Percentiles rank a stretch among this genome's conserved stretches.
phyloP scores from a whole-genome alignment of 192 early-diverging fungal genomes.

The Backusella luteola region DNA sequence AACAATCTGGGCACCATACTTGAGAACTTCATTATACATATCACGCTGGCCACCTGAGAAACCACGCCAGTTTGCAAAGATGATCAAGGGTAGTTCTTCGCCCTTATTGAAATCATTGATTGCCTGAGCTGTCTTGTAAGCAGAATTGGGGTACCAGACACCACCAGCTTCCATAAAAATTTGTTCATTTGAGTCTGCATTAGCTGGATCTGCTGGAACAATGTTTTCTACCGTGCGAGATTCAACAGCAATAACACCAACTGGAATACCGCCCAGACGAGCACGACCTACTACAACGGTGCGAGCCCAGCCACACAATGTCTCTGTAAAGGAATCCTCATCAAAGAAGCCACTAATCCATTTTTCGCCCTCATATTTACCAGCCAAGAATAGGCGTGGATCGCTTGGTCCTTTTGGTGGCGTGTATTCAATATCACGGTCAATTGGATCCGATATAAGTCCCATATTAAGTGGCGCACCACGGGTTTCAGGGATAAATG shows the following conservation, averaged over 20 bases:
- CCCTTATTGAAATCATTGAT: conserved; percentile 99
- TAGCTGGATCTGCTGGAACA: conserved; percentile 92
- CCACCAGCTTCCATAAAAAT: conserved; percentile 89
- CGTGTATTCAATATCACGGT: conserved; percentile 78
- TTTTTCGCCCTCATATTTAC: conserved; percentile 61
- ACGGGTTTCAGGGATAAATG: conserved; percentile 78
- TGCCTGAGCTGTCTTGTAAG: conserved; percentile 98
- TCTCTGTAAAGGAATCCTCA: conserved; percentile 91
- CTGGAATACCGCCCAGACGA: conserved; percentile 92
- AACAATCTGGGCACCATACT: conserved; percentile 96
- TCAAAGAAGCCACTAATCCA: conserved; percentile 96
- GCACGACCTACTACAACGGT: conserved; percentile 94
- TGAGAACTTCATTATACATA: conserved; percentile 97
- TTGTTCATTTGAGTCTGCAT: conserved; percentile 85
- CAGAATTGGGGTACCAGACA: conserved; percentile 98
- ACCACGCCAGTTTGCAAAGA: conserved; percentile 99
- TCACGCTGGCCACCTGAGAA: conserved; percentile 98
- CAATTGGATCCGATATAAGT: conserved; percentile 66
- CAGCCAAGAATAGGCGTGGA: conserved; percentile 88
- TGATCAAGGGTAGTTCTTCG: conserved; percentile 95
- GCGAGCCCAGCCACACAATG: conserved; percentile 93
- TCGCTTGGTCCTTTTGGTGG: conserved; percentile 84
- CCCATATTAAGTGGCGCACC: conserved; percentile 66
- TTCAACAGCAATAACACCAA: conserved; percentile 95
- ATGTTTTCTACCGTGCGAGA: conserved; percentile 90